Conservation (phyloP, 225 moss, liverwort and hornwort species). For the Pleurozium schreberi region DNA sequence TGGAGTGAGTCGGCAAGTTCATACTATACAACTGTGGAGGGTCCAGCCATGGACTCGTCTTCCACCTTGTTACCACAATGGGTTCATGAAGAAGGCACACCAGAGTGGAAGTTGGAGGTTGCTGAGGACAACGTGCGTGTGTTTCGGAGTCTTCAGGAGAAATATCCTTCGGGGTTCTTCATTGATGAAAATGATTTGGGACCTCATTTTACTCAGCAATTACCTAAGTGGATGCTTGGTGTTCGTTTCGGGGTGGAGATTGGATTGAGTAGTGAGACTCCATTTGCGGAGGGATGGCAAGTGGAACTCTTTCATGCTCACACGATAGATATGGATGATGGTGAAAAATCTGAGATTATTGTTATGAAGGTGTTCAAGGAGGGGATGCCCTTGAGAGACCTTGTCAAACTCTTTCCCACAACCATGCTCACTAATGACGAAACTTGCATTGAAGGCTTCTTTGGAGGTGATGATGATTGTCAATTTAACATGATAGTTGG, state of each 20-base stretch:
- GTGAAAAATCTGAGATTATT: rapidly evolving
- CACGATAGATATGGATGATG: rapidly evolving
- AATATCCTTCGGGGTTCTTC: not conserved
- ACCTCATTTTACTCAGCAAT: no score
- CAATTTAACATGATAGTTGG: rapidly evolving
- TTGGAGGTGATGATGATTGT: rapidly evolving
- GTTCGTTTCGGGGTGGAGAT: rapidly evolving
- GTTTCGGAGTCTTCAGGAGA: not conserved
- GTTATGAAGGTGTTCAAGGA: not conserved
- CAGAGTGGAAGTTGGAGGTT: not conserved
- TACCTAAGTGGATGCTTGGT: not conserved
- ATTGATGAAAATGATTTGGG: not conserved
- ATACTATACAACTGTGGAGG: not conserved
- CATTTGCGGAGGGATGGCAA: not conserved
- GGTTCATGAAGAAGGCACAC: not conserved
- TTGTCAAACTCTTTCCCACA: not conserved
- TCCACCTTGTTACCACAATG: rapidly evolving
- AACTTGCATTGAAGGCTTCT: rapidly evolving
- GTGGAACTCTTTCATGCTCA: not conserved
- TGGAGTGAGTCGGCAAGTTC: not conserved
- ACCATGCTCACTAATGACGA: not conserved
- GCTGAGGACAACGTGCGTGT: not conserved
- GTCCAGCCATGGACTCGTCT: no score
- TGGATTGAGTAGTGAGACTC: not conserved
- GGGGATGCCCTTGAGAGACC: not conserved